phyloP scores from a whole-genome alignment of 1,284 basidiomycete species.

The Flammula alnicola region DNA sequence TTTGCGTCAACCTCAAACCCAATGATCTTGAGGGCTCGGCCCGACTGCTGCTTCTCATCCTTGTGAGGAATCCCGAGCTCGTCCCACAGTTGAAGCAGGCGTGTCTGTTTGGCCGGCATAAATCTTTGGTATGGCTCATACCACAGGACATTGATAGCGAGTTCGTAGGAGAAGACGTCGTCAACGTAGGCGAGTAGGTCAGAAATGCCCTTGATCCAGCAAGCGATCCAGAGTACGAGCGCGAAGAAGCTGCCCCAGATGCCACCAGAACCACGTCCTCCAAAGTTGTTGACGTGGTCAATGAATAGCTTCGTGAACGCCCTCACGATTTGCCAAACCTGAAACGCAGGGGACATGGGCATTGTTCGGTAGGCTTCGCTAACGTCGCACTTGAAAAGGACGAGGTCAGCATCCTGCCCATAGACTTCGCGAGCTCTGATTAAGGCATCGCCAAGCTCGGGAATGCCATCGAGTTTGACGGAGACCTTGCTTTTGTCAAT shows the following conservation, averaged over 20 bases:
- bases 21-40: conserved; percentile 30
- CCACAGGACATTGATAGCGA: conserved; percentile 12
- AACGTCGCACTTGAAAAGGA: conserved; percentile 41
- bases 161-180: conserved; percentile 38
- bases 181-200: too few species aligned
- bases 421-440: conserved; percentile 1
- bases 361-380: conserved; percentile 37
- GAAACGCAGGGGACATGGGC: conserved; percentile 44
- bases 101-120: conserved; percentile 28
- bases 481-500: not conserved
- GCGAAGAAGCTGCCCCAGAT: conserved; percentile 38
- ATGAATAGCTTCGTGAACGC: conserved; percentile 27
- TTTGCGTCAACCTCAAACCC: conserved; percentile 36
- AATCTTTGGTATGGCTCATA: conserved; percentile 40
- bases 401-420: conserved; percentile 5
- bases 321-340: conserved; percentile 41
- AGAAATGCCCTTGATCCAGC: too few species aligned
- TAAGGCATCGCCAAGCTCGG: conserved; percentile 15
- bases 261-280: conserved; percentile 27
- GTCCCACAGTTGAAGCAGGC: conserved; percentile 38
- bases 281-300: conserved; percentile 39
- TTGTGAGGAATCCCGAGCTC: conserved; percentile 35
- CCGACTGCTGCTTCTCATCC: conserved; percentile 36
- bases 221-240: too few species aligned
- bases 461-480: not conserved